phyloP scores from a whole-genome alignment of 2,329 filamentous ascomycete species.

The Daldinia sp. region DNA sequence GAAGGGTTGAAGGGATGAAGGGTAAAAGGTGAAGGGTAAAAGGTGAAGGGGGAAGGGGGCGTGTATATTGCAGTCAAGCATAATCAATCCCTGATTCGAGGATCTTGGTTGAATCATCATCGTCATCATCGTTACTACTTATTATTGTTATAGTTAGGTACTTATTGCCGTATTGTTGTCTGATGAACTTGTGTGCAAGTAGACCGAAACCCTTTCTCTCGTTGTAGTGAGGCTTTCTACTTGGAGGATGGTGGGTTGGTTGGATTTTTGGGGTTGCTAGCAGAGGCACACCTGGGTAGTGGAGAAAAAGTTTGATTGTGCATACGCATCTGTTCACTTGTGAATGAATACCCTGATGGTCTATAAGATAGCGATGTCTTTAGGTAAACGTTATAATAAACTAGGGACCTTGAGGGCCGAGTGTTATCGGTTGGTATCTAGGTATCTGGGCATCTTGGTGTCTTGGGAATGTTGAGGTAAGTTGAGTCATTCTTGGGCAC shows the following conservation, averaged over 20 bases:
- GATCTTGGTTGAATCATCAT: background rate
- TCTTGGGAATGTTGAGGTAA: too few relatives aligned
- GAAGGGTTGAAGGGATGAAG: background rate
- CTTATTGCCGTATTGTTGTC: background rate
- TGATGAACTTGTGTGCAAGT: too few relatives aligned
- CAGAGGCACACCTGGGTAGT: background rate
- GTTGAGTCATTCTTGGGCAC: background rate
- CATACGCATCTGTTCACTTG: background rate
- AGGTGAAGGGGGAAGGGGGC: background rate
- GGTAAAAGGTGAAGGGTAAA: too few relatives aligned
- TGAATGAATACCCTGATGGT: background rate
- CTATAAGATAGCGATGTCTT: background rate
- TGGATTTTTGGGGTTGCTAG: background rate
- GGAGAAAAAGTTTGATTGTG: background rate
- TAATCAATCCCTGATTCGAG: background rate
- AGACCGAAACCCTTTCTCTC: background rate
- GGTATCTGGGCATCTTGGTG: too few relatives aligned
- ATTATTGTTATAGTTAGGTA: background rate
- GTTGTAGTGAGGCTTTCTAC: background rate
- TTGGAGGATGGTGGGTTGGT: background rate
- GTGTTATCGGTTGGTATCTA: background rate
- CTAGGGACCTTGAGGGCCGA: background rate
- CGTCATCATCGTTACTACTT: background rate
- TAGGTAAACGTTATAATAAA: background rate
- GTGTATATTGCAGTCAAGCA: slow-evolving; percentile 4